Percentiles rank a stretch among this genome's conserved stretches.
These are phyloP conservation scores for Aspergillus amoenus DNA, from an alignment of 2,329 filamentous ascomycete species.

Conservation along the genomic window DNA sequence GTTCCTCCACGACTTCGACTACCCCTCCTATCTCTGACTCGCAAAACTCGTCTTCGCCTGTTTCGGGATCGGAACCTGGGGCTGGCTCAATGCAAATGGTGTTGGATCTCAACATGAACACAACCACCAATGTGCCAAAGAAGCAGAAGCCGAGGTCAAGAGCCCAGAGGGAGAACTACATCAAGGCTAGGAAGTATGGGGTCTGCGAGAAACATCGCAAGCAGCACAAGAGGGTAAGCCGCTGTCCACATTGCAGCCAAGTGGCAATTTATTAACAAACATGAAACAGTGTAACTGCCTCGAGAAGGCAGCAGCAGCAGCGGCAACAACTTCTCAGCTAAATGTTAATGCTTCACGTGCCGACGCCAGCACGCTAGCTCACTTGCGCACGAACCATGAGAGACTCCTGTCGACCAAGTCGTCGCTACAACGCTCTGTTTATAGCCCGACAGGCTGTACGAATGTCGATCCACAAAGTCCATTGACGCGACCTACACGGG, in stretches of 20 bases:
- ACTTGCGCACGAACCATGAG: constrained; percentile 8
- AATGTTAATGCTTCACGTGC: constrained; percentile 18
- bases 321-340: constrained; percentile 21
- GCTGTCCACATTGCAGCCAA: not conserved
- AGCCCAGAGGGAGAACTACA: constrained; percentile 45
- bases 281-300: constrained; percentile 39
- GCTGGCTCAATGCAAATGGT: constrained; percentile 38
- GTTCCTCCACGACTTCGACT: constrained; percentile 22
- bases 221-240: constrained; percentile 43
- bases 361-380: not conserved
- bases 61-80: constrained; percentile 16
- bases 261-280: constrained; percentile 15
- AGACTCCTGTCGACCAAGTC: not conserved
- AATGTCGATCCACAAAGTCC: not conserved
- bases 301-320: constrained; percentile 25
- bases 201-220: constrained; percentile 46
- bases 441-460: not conserved
- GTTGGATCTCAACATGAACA: constrained; percentile 46
- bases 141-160: constrained; percentile 44
- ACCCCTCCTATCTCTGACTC: constrained; percentile 20
- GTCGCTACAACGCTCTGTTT: not conserved
- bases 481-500: not conserved
- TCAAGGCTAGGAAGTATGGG: constrained; percentile 43
- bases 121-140: constrained; percentile 40
- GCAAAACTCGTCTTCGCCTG: not conserved